phyloP scores from a whole-genome alignment of 768 basidiomycete genomes.

The Lentinula aciculospora region DNA sequence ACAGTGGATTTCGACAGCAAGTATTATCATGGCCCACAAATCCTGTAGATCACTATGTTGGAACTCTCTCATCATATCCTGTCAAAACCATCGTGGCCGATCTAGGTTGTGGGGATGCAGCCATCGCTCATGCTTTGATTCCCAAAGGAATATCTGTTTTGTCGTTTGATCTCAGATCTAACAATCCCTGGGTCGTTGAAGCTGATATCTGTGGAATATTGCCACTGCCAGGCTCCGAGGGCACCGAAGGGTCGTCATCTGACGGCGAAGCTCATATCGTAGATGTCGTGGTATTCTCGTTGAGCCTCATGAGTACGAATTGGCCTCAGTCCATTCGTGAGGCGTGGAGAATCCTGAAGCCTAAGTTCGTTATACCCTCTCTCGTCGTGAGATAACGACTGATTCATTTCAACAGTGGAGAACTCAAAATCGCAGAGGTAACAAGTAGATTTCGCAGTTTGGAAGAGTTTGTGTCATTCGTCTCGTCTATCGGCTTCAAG shows the following conservation, averaged over 20 bases:
- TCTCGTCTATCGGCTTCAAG: conserved; percentile 69
- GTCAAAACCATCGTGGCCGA: conserved; percentile 76
- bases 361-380: conserved; percentile 52
- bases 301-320: conserved; percentile 96
- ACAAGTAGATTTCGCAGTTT: conserved; percentile 73
- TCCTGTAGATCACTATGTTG: conserved; percentile 81
- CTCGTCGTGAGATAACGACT: not conserved
- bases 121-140: conserved; percentile 69
- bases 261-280: conserved; percentile 70
- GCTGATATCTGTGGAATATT: conserved; percentile 82
- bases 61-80: conserved; percentile 58
- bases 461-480: conserved; percentile 59
- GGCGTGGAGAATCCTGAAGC: conserved; percentile 80
- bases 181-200: conserved; percentile 71
- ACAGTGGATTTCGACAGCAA: conserved; percentile 86
- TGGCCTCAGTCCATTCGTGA: conserved; percentile 92
- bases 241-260: conserved; percentile 27
- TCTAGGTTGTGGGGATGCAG: conserved; percentile 93
- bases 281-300: conserved; percentile 87
- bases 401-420: conserved; percentile 45
- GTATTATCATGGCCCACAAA: conserved; percentile 93
- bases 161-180: conserved; percentile 79
- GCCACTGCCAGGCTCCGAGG: conserved; percentile 81
- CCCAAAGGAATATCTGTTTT: conserved; percentile 65
- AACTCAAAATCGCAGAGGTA: conserved; percentile 86